Base-by-base conservation (phyloP, 2,329 filamentous ascomycete genomes). In the Penicillium palitans region DNA sequence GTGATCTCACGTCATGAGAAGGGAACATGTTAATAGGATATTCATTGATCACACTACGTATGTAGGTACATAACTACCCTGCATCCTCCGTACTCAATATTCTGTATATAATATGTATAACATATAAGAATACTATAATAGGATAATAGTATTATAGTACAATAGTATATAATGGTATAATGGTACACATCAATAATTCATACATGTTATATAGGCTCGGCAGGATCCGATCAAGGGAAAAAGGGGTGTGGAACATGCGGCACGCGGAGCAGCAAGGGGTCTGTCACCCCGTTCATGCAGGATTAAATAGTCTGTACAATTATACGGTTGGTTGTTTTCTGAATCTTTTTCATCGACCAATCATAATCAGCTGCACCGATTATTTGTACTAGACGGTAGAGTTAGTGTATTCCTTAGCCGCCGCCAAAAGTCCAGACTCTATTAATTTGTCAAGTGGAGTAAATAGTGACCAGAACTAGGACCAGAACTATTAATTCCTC, bases 231-330 rank as follows among this genome's bases (percentile, higher is more conserved):
- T 25, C 15, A 35, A 35, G 42, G 44, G 39, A 59, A 55, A 55
- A 56, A 61, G 48, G 44, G 52, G 58, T 62, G 67, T 72, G 64
- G 67, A 66, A 72, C 70, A 68, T 69, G 58, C 66, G 63, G 67
- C 68, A 71, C 69, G 67, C 68, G 68, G 68, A 65, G 58, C 65
- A 68, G 68, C 58, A 73, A 72, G 69, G 70, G 70, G 63, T 62
- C 62, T 61, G 60, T 64, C 56, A 64, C 58, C 61, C 59, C 51
- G 63, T 67, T 67, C 65, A 66, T 65, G 65, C 62, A 68, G 48
- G 59, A 63, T 41, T 57, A 62, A 63, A 63, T 63, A 66, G 62
- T 60, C 50, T 52, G 60, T 59, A 64, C 21, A 35, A 35, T 52
- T 35, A 45, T 25, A 45, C 52, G 39, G 45, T 45, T 41, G 40